A percentile compares a stretch with the other conserved stretches of the same genome.
phyloP scores from a whole-genome alignment of 164 flowering plant species.

The Piper betle region DNA sequence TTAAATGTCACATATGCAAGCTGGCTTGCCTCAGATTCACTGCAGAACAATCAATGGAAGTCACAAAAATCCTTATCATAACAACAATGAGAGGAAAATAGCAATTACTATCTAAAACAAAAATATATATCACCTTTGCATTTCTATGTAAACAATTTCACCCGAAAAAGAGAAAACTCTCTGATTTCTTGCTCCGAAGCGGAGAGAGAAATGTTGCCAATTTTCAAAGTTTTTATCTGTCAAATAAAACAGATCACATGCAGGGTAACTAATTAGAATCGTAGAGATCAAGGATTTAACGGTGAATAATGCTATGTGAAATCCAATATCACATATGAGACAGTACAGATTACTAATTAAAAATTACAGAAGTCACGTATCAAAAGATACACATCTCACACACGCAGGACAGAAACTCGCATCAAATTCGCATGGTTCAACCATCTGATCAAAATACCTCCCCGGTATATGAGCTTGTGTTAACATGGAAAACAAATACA shows the following conservation, averaged over 20 bases:
- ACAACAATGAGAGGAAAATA: neutral
- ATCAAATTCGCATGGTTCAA: neutral
- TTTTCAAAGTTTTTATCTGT: slow-evolving; percentile 58
- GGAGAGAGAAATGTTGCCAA: slow-evolving; percentile 61
- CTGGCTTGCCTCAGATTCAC: slow-evolving; percentile 12
- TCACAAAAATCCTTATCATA: neutral
- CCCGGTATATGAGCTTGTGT: too few species aligned
- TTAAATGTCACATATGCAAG: slow-evolving; percentile 64
- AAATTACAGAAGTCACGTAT: neutral
- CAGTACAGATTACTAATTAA: neutral
- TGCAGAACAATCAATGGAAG: neutral
- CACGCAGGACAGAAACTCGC: neutral
- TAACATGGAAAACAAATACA: neutral
- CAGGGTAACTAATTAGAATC: neutral
- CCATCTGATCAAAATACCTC: too few species aligned
- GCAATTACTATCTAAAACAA: neutral
- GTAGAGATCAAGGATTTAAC: neutral
- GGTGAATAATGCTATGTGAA: neutral
- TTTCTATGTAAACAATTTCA: slow-evolving; percentile 52
- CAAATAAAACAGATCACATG: neutral
- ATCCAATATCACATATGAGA: neutral
- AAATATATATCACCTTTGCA: slow-evolving; percentile 34
- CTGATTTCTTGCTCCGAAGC: slow-evolving; percentile 61
- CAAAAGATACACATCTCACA: neutral
- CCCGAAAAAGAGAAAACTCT: slow-evolving; percentile 88